These are phyloP conservation scores for Cavenderia fasciculata DNA, from an alignment of 78 protist genomes.

Conservation along the genomic window DNA sequence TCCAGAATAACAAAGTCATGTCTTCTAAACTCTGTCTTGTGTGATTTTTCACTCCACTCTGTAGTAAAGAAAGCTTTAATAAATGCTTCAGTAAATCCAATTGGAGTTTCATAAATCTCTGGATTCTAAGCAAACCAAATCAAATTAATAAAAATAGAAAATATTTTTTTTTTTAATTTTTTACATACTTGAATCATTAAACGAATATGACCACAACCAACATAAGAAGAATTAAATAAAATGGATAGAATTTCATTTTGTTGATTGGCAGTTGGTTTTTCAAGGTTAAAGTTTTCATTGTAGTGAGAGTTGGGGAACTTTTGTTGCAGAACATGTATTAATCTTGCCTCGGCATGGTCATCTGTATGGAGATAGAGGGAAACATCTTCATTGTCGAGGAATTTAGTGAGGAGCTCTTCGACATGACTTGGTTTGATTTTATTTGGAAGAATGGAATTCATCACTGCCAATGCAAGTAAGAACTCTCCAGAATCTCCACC, in stretches of 20 bases:
- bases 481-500: constrained; percentile 1
- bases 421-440: background rate
- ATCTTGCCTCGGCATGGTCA: background rate
- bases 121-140: too few species aligned
- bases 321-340: background rate
- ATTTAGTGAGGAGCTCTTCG: background rate
- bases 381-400: background rate
- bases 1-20: too few species aligned
- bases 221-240: background rate
- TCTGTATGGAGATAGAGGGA: background rate
- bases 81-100: too few species aligned
- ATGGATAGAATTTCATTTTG: background rate
- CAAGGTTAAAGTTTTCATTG: background rate
- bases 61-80: too few species aligned
- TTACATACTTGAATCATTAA: too few species aligned
- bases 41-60: too few species aligned
- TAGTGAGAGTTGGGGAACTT: background rate
- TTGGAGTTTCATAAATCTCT: too few species aligned
- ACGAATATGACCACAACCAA: background rate
- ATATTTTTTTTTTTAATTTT: too few species aligned
- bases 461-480: background rate
- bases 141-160: too few species aligned
- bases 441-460: background rate
- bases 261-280: background rate
- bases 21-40: too few species aligned